phyloP scores from a whole-genome alignment of 495 filamentous ascomycete genomes.

The Aspergillus sclerotiicarbonarius region DNA sequence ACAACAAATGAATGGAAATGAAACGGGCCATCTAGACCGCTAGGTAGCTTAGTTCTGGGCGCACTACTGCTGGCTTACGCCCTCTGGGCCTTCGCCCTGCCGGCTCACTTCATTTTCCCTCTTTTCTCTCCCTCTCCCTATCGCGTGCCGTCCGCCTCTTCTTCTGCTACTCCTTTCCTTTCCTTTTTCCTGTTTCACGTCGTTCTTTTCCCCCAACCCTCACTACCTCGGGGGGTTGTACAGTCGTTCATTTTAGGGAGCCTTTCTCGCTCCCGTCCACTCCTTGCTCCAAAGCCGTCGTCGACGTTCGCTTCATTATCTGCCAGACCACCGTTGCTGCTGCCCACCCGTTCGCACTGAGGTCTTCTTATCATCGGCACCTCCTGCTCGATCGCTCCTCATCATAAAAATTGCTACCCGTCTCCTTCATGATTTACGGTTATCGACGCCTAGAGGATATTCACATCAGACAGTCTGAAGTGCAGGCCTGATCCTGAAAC shows the following conservation, averaged over 20 bases:
- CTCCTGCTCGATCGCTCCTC: not conserved
- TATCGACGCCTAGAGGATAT: constrained; percentile 14
- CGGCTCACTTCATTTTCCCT: constrained; percentile 1
- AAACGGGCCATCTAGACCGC: constrained; percentile 25
- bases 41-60: constrained; percentile 9
- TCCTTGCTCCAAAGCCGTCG: constrained; percentile 24
- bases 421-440: constrained; percentile 11
- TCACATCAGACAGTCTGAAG: constrained; percentile 2
- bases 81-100: constrained; percentile 4
- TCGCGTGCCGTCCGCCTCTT: not conserved
- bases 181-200: constrained; percentile 21
- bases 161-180: constrained; percentile 9
- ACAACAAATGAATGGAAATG: constrained; percentile 9
- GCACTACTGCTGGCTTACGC: constrained; percentile 3
- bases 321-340: not conserved
- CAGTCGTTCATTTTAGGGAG: constrained; percentile 30
- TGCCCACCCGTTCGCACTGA: not conserved
- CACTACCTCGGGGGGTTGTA: constrained; percentile 1
- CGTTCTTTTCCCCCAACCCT: constrained; percentile 16
- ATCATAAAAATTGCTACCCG: not conserved
- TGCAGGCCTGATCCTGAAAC: constrained; percentile 1
- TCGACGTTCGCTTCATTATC: constrained; percentile 9
- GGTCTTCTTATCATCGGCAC: not conserved
- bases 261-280: constrained; percentile 27
- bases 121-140: constrained; percentile 4